phyloP scores from a whole-genome alignment of 164 flowering plant species.

The Tetrastigma voinierianum region DNA sequence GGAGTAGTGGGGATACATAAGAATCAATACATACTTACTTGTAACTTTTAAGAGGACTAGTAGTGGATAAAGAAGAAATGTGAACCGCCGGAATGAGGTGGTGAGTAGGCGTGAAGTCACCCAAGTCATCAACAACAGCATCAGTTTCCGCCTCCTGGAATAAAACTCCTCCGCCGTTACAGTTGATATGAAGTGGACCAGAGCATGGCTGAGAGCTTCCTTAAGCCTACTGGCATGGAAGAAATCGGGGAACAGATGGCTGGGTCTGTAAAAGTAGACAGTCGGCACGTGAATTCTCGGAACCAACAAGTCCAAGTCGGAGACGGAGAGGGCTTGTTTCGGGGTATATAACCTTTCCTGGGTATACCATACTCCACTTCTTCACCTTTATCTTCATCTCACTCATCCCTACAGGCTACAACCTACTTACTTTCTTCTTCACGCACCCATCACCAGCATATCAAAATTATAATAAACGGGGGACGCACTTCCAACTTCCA shows the following conservation, averaged over 20 bases:
- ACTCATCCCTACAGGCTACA: neutral
- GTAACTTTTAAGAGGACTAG: conserved; percentile 41
- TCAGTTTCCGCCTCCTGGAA: conserved; percentile 4
- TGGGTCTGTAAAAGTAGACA: conserved; percentile 18
- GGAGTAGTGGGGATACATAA: too few relatives aligned
- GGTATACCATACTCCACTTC: conserved; percentile 2
- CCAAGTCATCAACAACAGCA: neutral
- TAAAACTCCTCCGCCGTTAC: conserved; percentile 4
- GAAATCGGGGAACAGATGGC: conserved; percentile 21
- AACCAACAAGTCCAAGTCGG: conserved; percentile 30
- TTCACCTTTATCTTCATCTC: conserved; percentile 2
- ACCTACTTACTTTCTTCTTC: too few relatives aligned
- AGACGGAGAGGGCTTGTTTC: conserved; percentile 21
- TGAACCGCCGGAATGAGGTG: conserved; percentile 34
- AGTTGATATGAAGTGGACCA: conserved; percentile 26
- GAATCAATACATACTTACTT: conserved; percentile 25
- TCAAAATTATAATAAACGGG: too few relatives aligned
- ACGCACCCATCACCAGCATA: too few relatives aligned
- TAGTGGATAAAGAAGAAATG: conserved; percentile 36
- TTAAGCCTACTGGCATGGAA: conserved; percentile 26
- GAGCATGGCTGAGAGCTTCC: conserved; percentile 32
- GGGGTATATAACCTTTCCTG: conserved; percentile 20
- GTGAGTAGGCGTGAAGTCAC: conserved; percentile 31
- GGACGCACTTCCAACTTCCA: too few relatives aligned
- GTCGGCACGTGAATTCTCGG: conserved; percentile 25